Percentiles rank a stretch among this genome's conserved stretches.
These are phyloP conservation scores for Clavispora fructus DNA, from an alignment of 805 yeast species.

Conservation along the genomic window DNA sequence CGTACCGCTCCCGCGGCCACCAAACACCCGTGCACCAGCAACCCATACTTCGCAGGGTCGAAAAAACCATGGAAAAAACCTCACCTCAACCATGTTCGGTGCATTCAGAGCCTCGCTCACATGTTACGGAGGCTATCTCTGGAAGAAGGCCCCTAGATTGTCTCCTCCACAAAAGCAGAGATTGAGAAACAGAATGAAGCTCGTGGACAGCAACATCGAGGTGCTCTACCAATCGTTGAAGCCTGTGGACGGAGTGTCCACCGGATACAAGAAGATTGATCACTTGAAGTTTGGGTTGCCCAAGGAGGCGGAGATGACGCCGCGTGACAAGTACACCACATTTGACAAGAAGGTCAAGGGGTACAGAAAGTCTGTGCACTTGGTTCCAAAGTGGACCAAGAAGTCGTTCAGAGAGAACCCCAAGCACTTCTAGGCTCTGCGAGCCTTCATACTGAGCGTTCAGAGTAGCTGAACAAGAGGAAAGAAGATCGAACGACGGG, in stretches of 20 bases:
- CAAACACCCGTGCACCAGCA: not conserved
- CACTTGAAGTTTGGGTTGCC: constrained; percentile 48
- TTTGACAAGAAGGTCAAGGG: constrained; percentile 69
- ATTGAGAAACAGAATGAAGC: constrained; percentile 75
- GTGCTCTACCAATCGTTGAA: constrained; percentile 43
- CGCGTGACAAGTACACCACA: constrained; percentile 82
- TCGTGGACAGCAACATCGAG: constrained; percentile 75
- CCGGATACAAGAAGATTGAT: constrained; percentile 35
- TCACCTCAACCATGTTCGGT: constrained; percentile 50
- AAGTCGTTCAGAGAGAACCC: constrained; percentile 77
- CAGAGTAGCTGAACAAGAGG: no score
- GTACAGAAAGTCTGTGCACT: constrained; percentile 84
- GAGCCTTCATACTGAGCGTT: no score
- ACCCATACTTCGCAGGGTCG: not conserved
- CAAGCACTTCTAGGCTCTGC: constrained; percentile 45
- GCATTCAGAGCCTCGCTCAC: constrained; percentile 59
- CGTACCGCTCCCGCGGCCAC: no score
- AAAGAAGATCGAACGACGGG: no score
- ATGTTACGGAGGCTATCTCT: constrained; percentile 66
- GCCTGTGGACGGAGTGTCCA: constrained; percentile 22
- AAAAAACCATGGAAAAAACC: not conserved
- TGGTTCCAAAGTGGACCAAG: constrained; percentile 91
- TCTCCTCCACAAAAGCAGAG: constrained; percentile 77
- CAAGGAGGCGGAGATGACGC: constrained; percentile 71
- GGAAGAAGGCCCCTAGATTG: constrained; percentile 50